Evolutionary conservation across 2,329 filamentous ascomycete genomes (phyloP).

Genomic region (Colletotrichum phormii): DNA sequence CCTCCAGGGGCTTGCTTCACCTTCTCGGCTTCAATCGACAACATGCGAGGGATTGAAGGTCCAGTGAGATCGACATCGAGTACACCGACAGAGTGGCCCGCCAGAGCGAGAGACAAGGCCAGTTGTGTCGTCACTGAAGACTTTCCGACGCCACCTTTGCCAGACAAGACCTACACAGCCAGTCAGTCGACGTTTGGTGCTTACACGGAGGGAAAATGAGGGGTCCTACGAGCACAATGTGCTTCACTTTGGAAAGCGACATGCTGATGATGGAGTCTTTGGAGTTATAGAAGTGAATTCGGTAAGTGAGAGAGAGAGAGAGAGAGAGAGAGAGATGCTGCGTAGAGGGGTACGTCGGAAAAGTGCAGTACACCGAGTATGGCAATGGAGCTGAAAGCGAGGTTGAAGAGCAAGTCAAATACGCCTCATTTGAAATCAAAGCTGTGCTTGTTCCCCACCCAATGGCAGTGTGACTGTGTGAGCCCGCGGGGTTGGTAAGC

Average conservation of each 20-base stretch:
- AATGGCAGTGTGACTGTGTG: neutral
- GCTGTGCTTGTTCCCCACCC: slow-evolving; percentile 23
- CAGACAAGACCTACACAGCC: slow-evolving; percentile 78
- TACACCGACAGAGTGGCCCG: slow-evolving; percentile 90
- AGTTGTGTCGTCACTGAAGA: slow-evolving; percentile 98
- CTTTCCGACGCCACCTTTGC: slow-evolving; percentile 98
- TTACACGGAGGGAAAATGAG: slow-evolving; percentile 6
- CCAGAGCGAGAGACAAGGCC: slow-evolving; percentile 86
- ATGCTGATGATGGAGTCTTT: slow-evolving; percentile 51
- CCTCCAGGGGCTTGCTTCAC: slow-evolving; percentile 92
- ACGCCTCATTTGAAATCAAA: slow-evolving; percentile 28
- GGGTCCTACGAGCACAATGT: slow-evolving; percentile 77
- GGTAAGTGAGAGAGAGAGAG: too few species aligned
- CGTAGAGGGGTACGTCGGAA: neutral
- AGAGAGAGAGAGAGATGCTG: neutral
- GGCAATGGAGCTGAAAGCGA: neutral
- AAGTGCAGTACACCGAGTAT: neutral
- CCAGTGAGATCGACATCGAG: slow-evolving; percentile 97
- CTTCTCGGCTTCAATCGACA: slow-evolving; percentile 88
- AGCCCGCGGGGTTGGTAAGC: slow-evolving; percentile 28
- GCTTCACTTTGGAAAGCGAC: slow-evolving; percentile 78
- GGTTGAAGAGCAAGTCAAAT: slow-evolving; percentile 11
- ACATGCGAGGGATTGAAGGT: slow-evolving; percentile 94
- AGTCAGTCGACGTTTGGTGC: neutral
- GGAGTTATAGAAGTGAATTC: neutral